phyloP scores from a whole-genome alignment of 1,139 yeast genomes.

The Saccharomycopsis hybrid region DNA sequence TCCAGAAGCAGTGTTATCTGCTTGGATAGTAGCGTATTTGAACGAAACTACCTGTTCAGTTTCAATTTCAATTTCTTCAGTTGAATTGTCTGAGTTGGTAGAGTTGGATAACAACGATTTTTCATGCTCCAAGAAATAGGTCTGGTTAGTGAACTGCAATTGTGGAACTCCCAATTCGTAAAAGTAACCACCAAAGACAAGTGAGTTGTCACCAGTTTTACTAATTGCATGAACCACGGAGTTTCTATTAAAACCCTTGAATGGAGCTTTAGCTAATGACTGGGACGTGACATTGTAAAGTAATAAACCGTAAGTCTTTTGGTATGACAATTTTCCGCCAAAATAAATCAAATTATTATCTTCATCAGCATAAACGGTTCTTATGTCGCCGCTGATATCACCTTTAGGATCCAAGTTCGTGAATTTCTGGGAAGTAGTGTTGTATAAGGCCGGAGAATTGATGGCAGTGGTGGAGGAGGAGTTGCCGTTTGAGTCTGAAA shows the following conservation, averaged over 20 bases:
- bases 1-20: slow-evolving; percentile 42
- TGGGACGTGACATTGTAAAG: slow-evolving; percentile 50
- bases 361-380: slow-evolving; percentile 43
- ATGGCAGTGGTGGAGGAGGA: slow-evolving; percentile 28
- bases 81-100: slow-evolving; percentile 28
- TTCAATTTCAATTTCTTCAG: slow-evolving; percentile 33
- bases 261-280: slow-evolving; percentile 47
- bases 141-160: slow-evolving; percentile 34
- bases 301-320: slow-evolving; percentile 56
- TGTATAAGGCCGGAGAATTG: slow-evolving; percentile 49
- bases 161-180: slow-evolving; percentile 51
- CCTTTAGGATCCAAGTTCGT: slow-evolving; percentile 34
- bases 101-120: slow-evolving; percentile 21
- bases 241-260: slow-evolving; percentile 68
- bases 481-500: slow-evolving; percentile 33
- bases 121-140: slow-evolving; percentile 20
- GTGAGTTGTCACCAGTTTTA: slow-evolving; percentile 39
- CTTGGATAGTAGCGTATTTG: slow-evolving; percentile 50
- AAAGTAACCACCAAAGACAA: slow-evolving; percentile 80
- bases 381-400: slow-evolving; percentile 45
- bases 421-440: slow-evolving; percentile 40
- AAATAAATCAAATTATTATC: slow-evolving; percentile 53
- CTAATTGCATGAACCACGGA: slow-evolving; percentile 62
- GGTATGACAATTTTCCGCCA: slow-evolving; percentile 70
- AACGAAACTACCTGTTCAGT: slow-evolving; percentile 68